These are phyloP conservation scores for Fusarium fracticaudum DNA, from an alignment of 2,329 filamentous ascomycete species.

Conservation along the genomic window DNA sequence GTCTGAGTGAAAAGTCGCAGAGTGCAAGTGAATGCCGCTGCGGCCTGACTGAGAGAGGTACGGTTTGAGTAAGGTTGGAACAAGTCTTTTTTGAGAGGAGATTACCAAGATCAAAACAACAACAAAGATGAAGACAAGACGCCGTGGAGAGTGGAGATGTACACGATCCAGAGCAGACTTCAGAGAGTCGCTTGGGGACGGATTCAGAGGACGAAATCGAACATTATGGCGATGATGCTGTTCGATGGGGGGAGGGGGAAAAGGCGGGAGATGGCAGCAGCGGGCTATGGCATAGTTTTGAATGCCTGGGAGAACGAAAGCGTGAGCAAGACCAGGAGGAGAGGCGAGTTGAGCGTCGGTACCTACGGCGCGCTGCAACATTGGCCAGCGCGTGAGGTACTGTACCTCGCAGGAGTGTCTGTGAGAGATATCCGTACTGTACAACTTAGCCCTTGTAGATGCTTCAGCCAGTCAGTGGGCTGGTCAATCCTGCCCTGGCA, in stretches of 20 bases:
- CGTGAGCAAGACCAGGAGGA: slow-evolving; percentile 35
- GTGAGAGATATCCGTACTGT: slow-evolving; percentile 2
- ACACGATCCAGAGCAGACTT: slow-evolving; percentile 61
- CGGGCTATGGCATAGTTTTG: slow-evolving; percentile 52
- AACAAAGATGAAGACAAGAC: slow-evolving; percentile 44
- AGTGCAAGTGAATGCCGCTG: slow-evolving; percentile 64
- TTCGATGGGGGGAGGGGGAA: slow-evolving; percentile 60
- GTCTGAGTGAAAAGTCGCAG: slow-evolving; percentile 49
- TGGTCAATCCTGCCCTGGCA: neutral
- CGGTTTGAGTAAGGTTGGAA: neutral
- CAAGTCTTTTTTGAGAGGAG: slow-evolving; percentile 14
- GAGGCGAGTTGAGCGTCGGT: slow-evolving; percentile 31
- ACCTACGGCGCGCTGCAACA: slow-evolving; percentile 32
- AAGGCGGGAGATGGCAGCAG: slow-evolving; percentile 43
- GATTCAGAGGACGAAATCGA: slow-evolving; percentile 62
- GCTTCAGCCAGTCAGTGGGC: slow-evolving; percentile 20
- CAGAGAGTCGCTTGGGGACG: slow-evolving; percentile 61
- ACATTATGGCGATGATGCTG: slow-evolving; percentile 62
- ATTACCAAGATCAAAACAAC: slow-evolving; percentile 35
- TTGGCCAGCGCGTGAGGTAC: slow-evolving; percentile 12
- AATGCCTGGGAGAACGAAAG: slow-evolving; percentile 39
- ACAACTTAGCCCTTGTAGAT: slow-evolving; percentile 16
- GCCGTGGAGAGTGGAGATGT: slow-evolving; percentile 52
- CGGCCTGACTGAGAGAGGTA: slow-evolving; percentile 42
- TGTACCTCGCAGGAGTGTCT: slow-evolving; percentile 17